phyloP scores from a whole-genome alignment of 1,139 yeast species.

The Magnusiomyces magnusii region DNA sequence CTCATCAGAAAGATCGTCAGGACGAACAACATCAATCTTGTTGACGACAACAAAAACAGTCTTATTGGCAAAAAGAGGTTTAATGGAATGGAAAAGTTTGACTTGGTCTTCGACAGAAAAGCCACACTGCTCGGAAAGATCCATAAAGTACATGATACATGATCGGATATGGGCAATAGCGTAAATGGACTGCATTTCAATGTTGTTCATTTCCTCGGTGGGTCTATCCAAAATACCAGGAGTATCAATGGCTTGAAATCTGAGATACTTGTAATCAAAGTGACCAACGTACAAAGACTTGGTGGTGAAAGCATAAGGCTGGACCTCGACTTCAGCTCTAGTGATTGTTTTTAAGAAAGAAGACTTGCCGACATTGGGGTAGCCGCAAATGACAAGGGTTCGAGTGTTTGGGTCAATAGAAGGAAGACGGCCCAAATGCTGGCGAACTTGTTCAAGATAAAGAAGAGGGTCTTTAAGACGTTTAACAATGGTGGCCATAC shows the following conservation, averaged over 20 bases:
- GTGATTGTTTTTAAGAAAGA: constrained; percentile 90
- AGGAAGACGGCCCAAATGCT: constrained; percentile 97
- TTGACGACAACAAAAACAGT: constrained; percentile 93
- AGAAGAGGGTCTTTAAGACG: constrained; percentile 88
- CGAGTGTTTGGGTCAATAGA: constrained; percentile 98
- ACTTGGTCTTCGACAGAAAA: constrained; percentile 97
- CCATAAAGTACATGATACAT: constrained; percentile 95
- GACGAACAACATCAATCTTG: constrained; percentile 82
- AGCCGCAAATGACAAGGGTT: constrained; percentile 94
- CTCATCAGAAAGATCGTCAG: constrained; percentile 74
- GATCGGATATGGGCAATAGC: constrained; percentile 98
- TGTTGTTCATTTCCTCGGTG: constrained; percentile 98
- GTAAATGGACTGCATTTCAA: constrained; percentile 98
- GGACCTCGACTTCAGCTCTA: constrained; percentile 98
- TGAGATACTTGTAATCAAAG: constrained; percentile 91
- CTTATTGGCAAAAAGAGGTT: constrained; percentile 95
- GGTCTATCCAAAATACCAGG: constrained; percentile 99
- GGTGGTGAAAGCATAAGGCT: constrained; percentile 98
- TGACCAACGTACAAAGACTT: constrained; percentile 94
- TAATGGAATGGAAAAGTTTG: constrained; percentile 90
- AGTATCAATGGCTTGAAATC: constrained; percentile 98
- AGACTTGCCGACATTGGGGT: constrained; percentile 98
- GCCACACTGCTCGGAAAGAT: constrained; percentile 98
- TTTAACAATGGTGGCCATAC: constrained; percentile 97
- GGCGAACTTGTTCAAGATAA: constrained; percentile 97